Percentiles rank a stretch among this genome's conserved stretches.
Evolutionary conservation across 352 stramenopile genomes (phyloP).

Genomic region (Pseudoperonospora humuli): DNA sequence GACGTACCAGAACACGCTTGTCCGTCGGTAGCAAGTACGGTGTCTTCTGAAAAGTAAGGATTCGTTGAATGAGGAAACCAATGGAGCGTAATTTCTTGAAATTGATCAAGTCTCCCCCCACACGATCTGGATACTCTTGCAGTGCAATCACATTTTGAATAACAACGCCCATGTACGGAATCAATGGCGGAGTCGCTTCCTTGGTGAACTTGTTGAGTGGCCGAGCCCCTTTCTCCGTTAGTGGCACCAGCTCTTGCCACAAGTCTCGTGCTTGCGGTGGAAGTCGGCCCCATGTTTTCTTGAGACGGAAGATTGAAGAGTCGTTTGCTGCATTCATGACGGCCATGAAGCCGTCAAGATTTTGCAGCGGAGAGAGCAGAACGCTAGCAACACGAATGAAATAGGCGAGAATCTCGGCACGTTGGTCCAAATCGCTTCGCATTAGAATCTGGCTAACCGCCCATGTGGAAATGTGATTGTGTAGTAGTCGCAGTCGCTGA

Average conservation of each 20-base stretch:
- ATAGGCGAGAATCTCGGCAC: conserved; percentile 70
- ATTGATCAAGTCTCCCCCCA: conserved; percentile 77
- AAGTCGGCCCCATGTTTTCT: conserved; percentile 79
- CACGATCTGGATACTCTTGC: conserved; percentile 73
- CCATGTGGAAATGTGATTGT: conserved; percentile 85
- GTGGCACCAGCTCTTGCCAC: conserved; percentile 79
- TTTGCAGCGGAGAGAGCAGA: conserved; percentile 69
- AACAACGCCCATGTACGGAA: conserved; percentile 80
- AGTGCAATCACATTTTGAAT: conserved; percentile 81
- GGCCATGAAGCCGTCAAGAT: conserved; percentile 85
- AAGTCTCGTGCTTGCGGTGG: conserved; percentile 57
- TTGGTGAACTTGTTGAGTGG: conserved; percentile 76
- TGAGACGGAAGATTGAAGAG: conserved; percentile 79
- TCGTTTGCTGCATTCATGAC: conserved; percentile 88
- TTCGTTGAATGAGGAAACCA: conserved; percentile 42
- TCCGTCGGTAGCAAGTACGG: conserved; percentile 74
- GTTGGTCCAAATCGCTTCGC: conserved; percentile 70
- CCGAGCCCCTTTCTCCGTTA: conserved; percentile 75
- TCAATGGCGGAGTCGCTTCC: conserved; percentile 53
- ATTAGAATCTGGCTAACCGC: conserved; percentile 76
- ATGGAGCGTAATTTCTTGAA: conserved; percentile 86
- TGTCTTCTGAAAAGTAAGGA: conserved; percentile 62
- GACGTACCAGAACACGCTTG: conserved; percentile 71
- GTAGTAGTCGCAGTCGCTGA: conserved; percentile 69
- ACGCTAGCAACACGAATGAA: conserved; percentile 80